phyloP scores from a whole-genome alignment of 805 yeast genomes.

The Ogataea corticis region DNA sequence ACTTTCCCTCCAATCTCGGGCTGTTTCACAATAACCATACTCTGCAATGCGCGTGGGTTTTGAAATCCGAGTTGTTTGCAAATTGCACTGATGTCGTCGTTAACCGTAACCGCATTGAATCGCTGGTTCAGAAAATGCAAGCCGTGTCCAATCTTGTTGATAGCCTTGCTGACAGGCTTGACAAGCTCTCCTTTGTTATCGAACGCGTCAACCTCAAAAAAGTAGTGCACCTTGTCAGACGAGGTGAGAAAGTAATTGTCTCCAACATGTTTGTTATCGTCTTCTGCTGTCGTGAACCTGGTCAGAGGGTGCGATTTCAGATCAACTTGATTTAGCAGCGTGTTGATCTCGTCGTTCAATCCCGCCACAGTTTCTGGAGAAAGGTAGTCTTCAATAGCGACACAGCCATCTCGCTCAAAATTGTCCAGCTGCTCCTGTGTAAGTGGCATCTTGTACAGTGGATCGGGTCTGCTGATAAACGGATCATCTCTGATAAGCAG shows the following conservation, averaged over 20 bases:
- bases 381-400: conserved; percentile 59
- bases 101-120: conserved; percentile 54
- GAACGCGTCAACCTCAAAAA: conserved; percentile 73
- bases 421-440: conserved; percentile 49
- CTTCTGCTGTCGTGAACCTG: conserved; percentile 58
- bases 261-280: conserved; percentile 61
- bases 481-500: not conserved
- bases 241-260: conserved; percentile 71
- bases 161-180: conserved; percentile 53
- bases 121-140: conserved; percentile 55
- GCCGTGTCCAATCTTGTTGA: conserved; percentile 82
- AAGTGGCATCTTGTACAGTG: conserved; percentile 31
- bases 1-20: conserved; percentile 73
- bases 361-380: conserved; percentile 39
- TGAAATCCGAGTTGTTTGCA: conserved; percentile 51
- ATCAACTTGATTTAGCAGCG: conserved; percentile 51
- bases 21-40: conserved; percentile 79
- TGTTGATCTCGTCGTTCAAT: conserved; percentile 44
- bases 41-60: conserved; percentile 73
- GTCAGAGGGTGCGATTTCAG: conserved; percentile 64
- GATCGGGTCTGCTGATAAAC: not conserved
- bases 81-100: conserved; percentile 48
- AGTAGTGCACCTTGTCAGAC: conserved; percentile 65
- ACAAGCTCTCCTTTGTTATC: conserved; percentile 50
- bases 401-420: conserved; percentile 59